Evolutionary conservation across 352 stramenopile genomes (phyloP).

Genomic region (Pythium myriotylum): DNA sequence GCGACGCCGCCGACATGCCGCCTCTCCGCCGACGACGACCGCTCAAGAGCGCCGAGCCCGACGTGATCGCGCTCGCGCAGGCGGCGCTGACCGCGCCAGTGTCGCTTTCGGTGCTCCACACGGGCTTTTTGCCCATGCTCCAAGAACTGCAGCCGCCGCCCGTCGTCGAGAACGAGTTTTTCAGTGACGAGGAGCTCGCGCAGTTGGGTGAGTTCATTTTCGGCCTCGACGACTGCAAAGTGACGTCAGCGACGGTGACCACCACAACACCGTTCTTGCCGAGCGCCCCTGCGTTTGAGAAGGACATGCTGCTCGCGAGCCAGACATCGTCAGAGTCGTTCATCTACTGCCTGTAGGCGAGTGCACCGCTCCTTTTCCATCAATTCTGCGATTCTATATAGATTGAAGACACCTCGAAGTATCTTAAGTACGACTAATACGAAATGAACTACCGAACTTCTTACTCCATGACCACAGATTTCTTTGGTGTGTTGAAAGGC

Average conservation of each 20-base stretch:
- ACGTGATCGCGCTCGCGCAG: neutral
- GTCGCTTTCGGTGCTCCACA: neutral
- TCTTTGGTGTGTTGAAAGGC: too few species aligned
- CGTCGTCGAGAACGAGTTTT: neutral
- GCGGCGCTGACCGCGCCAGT: neutral
- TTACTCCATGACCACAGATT: too few species aligned
- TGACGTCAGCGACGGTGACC: neutral
- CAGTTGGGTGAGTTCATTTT: neutral
- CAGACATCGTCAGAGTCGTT: too few species aligned
- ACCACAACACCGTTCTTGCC: neutral
- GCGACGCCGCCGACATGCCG: neutral
- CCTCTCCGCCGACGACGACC: neutral
- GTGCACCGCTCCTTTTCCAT: too few species aligned
- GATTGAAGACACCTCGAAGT: too few species aligned
- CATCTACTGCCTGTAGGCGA: too few species aligned
- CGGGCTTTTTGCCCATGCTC: conserved; percentile 1
- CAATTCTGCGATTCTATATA: too few species aligned
- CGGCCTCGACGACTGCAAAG: neutral
- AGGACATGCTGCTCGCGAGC: too few species aligned
- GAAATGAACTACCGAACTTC: too few species aligned
- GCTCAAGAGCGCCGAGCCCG: neutral
- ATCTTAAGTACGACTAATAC: too few species aligned
- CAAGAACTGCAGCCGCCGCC: neutral
- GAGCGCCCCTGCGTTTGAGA: neutral
- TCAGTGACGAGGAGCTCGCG: neutral